A percentile compares a stretch with the other conserved stretches of the same genome.
phyloP scores from a whole-genome alignment of 23 red algal species.

The Cyanidioschyzon merolae region DNA sequence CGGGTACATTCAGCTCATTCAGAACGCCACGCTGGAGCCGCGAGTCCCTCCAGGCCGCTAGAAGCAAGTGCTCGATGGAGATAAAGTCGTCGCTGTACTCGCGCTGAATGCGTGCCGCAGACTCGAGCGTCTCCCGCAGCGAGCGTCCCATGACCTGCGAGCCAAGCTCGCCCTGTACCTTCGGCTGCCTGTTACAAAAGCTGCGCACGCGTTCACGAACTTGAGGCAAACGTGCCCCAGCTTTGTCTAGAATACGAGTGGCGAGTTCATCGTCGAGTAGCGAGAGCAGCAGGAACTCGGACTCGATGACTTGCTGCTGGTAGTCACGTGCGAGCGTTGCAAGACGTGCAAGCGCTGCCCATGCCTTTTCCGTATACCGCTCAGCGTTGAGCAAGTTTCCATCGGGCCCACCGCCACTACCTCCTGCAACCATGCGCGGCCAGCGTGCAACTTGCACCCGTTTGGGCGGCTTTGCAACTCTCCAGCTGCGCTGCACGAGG shows the following conservation, averaged over 20 bases:
- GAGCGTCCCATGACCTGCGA: slow-evolving; percentile 76
- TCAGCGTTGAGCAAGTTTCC: slow-evolving; percentile 63
- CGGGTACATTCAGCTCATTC: slow-evolving; percentile 21
- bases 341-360: slow-evolving; percentile 41
- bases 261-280: slow-evolving; percentile 72
- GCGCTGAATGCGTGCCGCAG: slow-evolving; percentile 38
- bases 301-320: slow-evolving; percentile 89
- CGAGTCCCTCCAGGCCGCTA: slow-evolving; percentile 56
- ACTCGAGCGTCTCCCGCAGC: slow-evolving; percentile 65
- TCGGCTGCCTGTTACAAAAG: slow-evolving; percentile 39
- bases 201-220: slow-evolving; percentile 8
- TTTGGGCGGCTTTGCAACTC: not conserved
- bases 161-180: slow-evolving; percentile 20
- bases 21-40: slow-evolving; percentile 44
- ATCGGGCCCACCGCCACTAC: slow-evolving; percentile 7
- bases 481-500: not conserved
- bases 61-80: slow-evolving; percentile 74
- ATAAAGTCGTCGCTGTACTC: slow-evolving; percentile 76
- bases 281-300: slow-evolving; percentile 62
- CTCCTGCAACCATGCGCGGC: not conserved
- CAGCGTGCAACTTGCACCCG: not conserved
- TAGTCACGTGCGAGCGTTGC: slow-evolving; percentile 33
- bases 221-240: slow-evolving; percentile 12
- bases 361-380: slow-evolving; percentile 89
- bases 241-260: slow-evolving; percentile 38